These are phyloP conservation scores for Apiotrichum siamense DNA, from an alignment of 1,284 basidiomycete species.

Conservation along the genomic window DNA sequence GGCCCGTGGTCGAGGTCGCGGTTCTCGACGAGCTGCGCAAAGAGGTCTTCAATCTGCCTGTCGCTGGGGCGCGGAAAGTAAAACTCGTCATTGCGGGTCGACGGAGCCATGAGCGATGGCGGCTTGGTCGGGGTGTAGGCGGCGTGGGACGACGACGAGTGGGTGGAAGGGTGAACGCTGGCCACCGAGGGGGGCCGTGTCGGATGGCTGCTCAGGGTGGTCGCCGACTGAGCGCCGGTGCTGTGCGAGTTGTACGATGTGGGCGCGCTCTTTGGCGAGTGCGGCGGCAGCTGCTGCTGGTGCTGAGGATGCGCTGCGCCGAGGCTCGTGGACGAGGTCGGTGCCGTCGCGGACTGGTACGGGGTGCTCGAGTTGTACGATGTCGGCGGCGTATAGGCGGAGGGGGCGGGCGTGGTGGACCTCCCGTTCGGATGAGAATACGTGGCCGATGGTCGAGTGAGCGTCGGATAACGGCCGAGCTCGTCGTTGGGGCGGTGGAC, in stretches of 20 bases:
- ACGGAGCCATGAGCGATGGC: background rate
- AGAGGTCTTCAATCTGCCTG: constrained; percentile 68
- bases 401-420: background rate
- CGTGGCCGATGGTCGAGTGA: constrained; percentile 1
- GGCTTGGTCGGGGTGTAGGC: constrained; percentile 8
- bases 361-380: constrained; percentile 1
- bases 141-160: background rate
- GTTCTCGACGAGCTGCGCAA: constrained; percentile 64
- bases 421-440: background rate
- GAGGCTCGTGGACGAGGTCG: background rate
- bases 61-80: constrained; percentile 66
- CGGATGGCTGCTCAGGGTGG: constrained; percentile 2
- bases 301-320: background rate
- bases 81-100: constrained; percentile 52
- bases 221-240: constrained; percentile 3
- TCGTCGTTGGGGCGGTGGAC: constrained; percentile 23
- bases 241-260: background rate
- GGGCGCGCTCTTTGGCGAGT: background rate
- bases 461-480: constrained; percentile 33
- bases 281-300: background rate
- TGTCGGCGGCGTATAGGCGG: constrained; percentile 1
- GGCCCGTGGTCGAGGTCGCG: constrained; percentile 53
- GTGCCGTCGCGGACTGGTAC: background rate
- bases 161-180: constrained; percentile 9
- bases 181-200: constrained; percentile 7